A percentile compares a stretch with the other conserved stretches of the same genome.
Conservation (phyloP, 2,329 filamentous ascomycete genomes). For the Microascus cirrosus region DNA sequence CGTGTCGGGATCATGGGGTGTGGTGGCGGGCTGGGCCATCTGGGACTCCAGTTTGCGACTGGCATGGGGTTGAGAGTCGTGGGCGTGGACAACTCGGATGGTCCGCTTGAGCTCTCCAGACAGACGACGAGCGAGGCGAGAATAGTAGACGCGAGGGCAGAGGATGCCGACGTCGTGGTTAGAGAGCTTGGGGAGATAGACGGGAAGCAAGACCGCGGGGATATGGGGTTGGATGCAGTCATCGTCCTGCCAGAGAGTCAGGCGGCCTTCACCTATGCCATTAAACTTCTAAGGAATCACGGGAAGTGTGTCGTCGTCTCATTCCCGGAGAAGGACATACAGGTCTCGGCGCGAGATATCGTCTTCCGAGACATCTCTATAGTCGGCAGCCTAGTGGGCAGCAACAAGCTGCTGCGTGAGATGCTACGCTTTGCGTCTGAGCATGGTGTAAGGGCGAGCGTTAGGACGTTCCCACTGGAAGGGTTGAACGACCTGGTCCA, state of each 20-base stretch:
- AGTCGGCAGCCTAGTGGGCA: not conserved
- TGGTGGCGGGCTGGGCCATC: not conserved
- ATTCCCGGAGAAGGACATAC: not conserved
- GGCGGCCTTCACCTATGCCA: not conserved
- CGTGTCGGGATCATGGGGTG: not conserved
- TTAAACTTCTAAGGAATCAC: not conserved
- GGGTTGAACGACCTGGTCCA: not conserved
- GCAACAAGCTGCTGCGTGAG: not conserved
- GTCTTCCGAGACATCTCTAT: not conserved
- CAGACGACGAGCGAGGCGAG: not conserved
- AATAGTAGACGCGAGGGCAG: not conserved
- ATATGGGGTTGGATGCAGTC: not conserved
- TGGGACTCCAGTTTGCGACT: not conserved
- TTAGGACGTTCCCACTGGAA: not conserved
- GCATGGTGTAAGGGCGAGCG: not conserved
- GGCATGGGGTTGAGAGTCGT: not conserved
- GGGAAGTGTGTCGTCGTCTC: not conserved
- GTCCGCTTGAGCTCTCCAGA: not conserved
- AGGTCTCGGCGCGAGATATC: not conserved
- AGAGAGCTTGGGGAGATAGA: too few species aligned
- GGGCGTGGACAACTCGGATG: not conserved
- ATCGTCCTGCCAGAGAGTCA: not conserved
- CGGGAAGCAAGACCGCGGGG: too few species aligned
- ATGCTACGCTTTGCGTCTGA: not conserved
- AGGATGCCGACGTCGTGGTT: not conserved